A percentile compares a stretch with the other conserved stretches of the same genome.
phyloP scores from a whole-genome alignment of 1,284 basidiomycete genomes.

The Wolfiporia cocos region DNA sequence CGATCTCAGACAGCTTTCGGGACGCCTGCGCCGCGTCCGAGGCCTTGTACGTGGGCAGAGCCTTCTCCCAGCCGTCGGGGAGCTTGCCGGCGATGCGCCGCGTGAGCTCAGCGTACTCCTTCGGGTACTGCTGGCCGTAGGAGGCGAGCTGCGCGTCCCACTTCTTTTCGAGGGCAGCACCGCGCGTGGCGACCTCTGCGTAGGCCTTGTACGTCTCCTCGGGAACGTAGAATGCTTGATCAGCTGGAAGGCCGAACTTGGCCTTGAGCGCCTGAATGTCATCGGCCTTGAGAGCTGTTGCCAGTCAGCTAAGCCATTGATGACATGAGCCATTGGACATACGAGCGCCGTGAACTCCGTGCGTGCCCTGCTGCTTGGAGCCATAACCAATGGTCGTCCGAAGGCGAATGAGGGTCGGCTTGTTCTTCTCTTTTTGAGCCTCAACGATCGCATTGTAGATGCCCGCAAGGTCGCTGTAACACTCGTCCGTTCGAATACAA shows the following conservation, averaged over 20 bases:
- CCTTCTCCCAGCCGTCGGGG: slow-evolving; percentile 83
- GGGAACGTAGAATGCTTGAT: slow-evolving; percentile 79
- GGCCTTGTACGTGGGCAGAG: slow-evolving; percentile 79
- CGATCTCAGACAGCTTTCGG: slow-evolving; percentile 91
- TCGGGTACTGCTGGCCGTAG: slow-evolving; percentile 78
- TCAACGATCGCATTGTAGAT: slow-evolving; percentile 80
- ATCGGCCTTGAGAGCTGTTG: slow-evolving; percentile 83
- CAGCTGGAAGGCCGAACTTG: slow-evolving; percentile 81
- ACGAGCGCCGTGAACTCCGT: slow-evolving; percentile 91
- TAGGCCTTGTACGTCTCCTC: slow-evolving; percentile 72
- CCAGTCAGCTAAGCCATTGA: not conserved
- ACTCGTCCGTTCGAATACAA: not conserved
- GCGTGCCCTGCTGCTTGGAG: slow-evolving; percentile 87
- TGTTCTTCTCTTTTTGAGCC: slow-evolving; percentile 71
- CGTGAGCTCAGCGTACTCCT: slow-evolving; percentile 80
- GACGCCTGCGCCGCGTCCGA: slow-evolving; percentile 83
- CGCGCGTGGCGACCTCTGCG: slow-evolving; percentile 59
- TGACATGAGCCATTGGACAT: slow-evolving; percentile 26
- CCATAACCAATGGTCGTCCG: slow-evolving; percentile 93
- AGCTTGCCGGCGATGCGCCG: slow-evolving; percentile 84
- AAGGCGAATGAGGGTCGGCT: slow-evolving; percentile 85
- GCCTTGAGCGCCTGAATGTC: slow-evolving; percentile 83
- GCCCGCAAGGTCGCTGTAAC: slow-evolving; percentile 62
- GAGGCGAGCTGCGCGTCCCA: slow-evolving; percentile 73
- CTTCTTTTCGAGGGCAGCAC: slow-evolving; percentile 67